phyloP scores from a whole-genome alignment of 441 rosid genomes.

The Kokia cookei region DNA sequence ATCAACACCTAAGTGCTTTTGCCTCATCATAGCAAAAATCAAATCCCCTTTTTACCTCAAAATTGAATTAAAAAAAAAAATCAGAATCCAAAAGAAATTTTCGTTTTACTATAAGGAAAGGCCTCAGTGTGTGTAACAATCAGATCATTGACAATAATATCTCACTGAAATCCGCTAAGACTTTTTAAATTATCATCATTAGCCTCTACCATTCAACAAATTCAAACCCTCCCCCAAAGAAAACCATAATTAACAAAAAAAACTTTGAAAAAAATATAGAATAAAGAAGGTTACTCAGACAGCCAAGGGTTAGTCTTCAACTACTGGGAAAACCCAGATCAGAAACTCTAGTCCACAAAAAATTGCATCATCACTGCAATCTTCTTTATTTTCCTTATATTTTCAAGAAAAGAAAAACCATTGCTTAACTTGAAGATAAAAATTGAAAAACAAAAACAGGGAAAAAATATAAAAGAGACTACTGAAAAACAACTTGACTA shows the following conservation, averaged over 20 bases:
- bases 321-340: constrained; percentile 62
- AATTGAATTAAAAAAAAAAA: too few species aligned
- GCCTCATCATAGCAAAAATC: constrained; percentile 60
- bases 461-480: background rate
- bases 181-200: constrained; percentile 56
- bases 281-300: constrained; percentile 65
- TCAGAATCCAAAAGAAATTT: background rate
- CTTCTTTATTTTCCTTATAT: background rate
- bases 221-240: background rate
- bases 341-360: constrained; percentile 98
- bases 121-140: constrained; percentile 94
- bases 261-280: too few species aligned
- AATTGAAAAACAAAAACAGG: background rate
- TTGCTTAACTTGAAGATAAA: background rate
- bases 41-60: background rate
- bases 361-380: constrained; percentile 61
- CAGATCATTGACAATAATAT: constrained; percentile 61
- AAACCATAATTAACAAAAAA: background rate
- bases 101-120: background rate
- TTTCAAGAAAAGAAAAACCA: too few species aligned
- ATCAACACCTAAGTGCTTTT: constrained; percentile 43
- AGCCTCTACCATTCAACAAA: constrained; percentile 19
- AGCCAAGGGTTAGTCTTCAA: constrained; percentile 99
- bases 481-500: too few species aligned
- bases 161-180: constrained; percentile 99